phyloP scores from a whole-genome alignment of 305 asterid species.

The Fraxinus latifolia region DNA sequence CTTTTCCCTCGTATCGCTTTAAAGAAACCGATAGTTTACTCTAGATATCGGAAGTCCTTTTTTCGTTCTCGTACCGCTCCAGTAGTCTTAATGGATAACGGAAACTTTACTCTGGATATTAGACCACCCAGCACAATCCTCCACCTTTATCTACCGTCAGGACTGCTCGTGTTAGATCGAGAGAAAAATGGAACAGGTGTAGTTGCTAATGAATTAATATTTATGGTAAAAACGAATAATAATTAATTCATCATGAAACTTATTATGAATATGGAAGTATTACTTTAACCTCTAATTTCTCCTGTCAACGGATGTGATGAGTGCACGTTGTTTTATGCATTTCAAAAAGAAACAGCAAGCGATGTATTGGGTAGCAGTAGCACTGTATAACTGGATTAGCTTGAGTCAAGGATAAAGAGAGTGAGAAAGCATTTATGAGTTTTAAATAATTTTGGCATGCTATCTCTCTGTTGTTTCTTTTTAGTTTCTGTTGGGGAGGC shows the following conservation, averaged over 20 bases:
- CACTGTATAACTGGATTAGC: neutral
- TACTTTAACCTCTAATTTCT: neutral
- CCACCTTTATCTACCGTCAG: neutral
- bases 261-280: neutral
- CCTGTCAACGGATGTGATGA: neutral
- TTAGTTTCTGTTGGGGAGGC: neutral
- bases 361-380: neutral
- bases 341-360: neutral
- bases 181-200: neutral
- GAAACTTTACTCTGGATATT: neutral
- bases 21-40: neutral
- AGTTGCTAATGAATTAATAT: neutral
- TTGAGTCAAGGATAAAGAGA: neutral
- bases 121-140: neutral
- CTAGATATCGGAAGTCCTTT: neutral
- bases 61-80: neutral
- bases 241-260: neutral
- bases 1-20: neutral
- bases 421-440: neutral
- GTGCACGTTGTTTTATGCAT: neutral
- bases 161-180: neutral
- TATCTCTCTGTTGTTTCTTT: neutral
- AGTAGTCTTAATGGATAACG: neutral
- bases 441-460: neutral
- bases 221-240: neutral